Evolutionary conservation across 1,139 yeast genomes (phyloP), one percentile per base, ranked within the genome.

Genomic region (Hemisphaericaspora subhashii): DNA sequence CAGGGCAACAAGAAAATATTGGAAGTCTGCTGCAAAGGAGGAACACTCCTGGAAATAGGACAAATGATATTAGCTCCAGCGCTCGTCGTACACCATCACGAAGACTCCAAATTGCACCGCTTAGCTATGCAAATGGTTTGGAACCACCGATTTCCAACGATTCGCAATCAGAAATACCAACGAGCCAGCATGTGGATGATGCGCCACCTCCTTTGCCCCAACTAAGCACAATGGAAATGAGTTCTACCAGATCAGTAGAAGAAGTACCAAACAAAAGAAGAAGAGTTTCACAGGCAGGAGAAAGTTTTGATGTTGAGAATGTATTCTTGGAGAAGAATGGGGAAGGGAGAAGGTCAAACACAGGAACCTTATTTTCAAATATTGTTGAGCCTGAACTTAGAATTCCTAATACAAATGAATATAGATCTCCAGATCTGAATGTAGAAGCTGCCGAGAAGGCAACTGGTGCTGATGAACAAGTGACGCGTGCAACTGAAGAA

Each of bases 121-220:
- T 25, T 5, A 25, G 23, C n/a, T n/a, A n/a, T 22, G 74, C 66
- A 24, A 66, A 68, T 44, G 72, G 65, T 26, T 38, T 66, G 15
- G 57, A 56, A 11, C 68, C 70, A 6, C 74, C 73, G n/a, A n/a
- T n/a, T n/a, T n/a, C n/a, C n/a, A n/a, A n/a, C n/a, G n/a, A n/a
- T n/a, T n/a, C n/a, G n/a, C n/a, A n/a, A n/a, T n/a, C n/a, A n/a
- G n/a, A n/a, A n/a, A n/a, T n/a, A 21, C 11, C 23, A 21, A 21
- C 23, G 8, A 21, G 8, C 8, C 23, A 4, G 23, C 11, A 21
- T 10, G 27, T 11, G 4, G 10, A 9, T 10, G 12, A 24, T 4
- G 6, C 6, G 6, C 13, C 27, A 11, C 27, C 27, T 6, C 10
- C 3, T 11, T 9, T 10, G n/a, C n/a, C n/a, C n/a, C n/a, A n/a